Evolutionary conservation across 2,329 filamentous ascomycete genomes (phyloP).

Genomic region (Paecilomyces sp.): DNA sequence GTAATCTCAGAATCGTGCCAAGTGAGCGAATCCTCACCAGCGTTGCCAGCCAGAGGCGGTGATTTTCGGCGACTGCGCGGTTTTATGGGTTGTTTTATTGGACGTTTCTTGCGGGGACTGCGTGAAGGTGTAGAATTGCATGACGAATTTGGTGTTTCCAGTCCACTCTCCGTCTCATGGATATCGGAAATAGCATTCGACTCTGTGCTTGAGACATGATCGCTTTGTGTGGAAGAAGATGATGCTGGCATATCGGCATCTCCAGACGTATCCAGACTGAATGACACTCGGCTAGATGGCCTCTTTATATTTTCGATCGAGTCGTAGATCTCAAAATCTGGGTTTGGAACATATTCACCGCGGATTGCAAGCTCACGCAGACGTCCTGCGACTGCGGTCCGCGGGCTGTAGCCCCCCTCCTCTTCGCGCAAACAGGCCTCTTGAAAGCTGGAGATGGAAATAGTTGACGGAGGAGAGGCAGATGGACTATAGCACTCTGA

Average conservation of each 20-base stretch:
- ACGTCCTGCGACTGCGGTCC: conserved; percentile 30
- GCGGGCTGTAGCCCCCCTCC: conserved; percentile 30
- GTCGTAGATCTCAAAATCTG: conserved; percentile 8
- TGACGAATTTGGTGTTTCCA: conserved; percentile 7
- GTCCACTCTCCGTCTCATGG: neutral
- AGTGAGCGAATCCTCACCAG: conserved; percentile 27
- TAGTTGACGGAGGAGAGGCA: conserved; percentile 24
- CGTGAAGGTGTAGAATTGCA: neutral
- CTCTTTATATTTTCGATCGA: conserved; percentile 5
- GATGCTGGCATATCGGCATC: conserved; percentile 14
- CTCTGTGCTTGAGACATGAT: conserved; percentile 2
- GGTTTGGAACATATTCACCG: conserved; percentile 17
- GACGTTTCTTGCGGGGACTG: conserved; percentile 18
- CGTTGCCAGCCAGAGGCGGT: conserved; percentile 21
- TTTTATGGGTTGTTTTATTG: conserved; percentile 12
- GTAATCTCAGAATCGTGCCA: conserved; percentile 60
- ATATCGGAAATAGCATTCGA: neutral
- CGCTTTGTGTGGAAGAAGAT: conserved; percentile 6
- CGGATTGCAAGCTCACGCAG: conserved; percentile 34
- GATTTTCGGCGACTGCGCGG: conserved; percentile 22
- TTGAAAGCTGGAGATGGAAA: conserved; percentile 22
- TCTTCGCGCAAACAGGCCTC: conserved; percentile 24
- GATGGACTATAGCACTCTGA: conserved; percentile 21
- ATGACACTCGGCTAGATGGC: conserved; percentile 8
- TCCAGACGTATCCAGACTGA: conserved; percentile 4